Evolutionary conservation across 2,329 filamentous ascomycete species (phyloP).

Genomic region (Cladosporium halotolerans): DNA sequence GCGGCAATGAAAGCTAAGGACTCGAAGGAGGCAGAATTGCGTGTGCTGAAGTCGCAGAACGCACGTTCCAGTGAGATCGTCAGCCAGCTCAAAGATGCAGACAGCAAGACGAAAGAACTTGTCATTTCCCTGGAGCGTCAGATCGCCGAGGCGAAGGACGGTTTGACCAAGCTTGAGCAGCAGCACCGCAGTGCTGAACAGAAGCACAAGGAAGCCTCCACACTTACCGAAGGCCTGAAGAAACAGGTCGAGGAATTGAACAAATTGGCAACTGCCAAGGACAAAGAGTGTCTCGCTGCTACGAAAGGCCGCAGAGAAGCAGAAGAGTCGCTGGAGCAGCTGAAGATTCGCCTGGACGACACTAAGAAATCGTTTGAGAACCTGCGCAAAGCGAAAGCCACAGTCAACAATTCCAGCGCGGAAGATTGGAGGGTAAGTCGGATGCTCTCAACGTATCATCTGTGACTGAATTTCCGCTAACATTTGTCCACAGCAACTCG

Average conservation of each 20-base stretch:
- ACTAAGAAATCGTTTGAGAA: constrained; percentile 75
- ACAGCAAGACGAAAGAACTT: constrained; percentile 67
- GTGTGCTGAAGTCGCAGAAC: constrained; percentile 73
- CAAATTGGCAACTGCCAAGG: constrained; percentile 67
- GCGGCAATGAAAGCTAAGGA: constrained; percentile 92
- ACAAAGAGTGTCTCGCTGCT: constrained; percentile 61
- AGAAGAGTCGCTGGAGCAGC: constrained; percentile 68
- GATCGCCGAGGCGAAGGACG: constrained; percentile 71
- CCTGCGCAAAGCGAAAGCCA: constrained; percentile 73
- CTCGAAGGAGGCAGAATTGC: constrained; percentile 71
- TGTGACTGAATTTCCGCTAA: not conserved
- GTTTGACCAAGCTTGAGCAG: constrained; percentile 61
- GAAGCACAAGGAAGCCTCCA: constrained; percentile 61
- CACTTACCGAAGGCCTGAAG: constrained; percentile 65
- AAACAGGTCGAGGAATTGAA: constrained; percentile 73
- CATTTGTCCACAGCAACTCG: constrained; percentile 52
- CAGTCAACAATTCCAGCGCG: constrained; percentile 64
- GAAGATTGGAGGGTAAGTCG: constrained; percentile 61
- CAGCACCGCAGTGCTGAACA: constrained; percentile 73
- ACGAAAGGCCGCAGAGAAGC: constrained; percentile 54
- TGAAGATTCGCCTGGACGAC: constrained; percentile 70
- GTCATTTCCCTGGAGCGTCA: constrained; percentile 88
- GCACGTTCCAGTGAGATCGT: constrained; percentile 90
- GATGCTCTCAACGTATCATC: not conserved
- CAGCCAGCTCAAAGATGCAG: constrained; percentile 83